Percentiles rank a stretch among this genome's conserved stretches.
Evolutionary conservation across 139 green algal genomes (phyloP).

Genomic region (Limnomonas spitsbergensis): DNA sequence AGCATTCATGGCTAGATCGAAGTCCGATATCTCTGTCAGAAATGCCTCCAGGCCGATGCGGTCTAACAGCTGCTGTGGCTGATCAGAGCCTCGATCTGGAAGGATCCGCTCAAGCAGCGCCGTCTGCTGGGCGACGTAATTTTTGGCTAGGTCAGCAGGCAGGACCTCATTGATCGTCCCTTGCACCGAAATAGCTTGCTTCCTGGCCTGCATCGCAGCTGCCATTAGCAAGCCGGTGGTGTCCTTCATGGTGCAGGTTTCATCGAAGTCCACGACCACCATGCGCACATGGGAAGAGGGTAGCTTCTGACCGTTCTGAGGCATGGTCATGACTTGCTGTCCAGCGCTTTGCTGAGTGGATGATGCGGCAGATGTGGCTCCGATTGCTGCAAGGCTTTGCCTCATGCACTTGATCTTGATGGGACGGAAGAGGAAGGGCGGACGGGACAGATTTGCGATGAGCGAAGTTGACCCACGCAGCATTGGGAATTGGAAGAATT

Average conservation of each 20-base stretch:
- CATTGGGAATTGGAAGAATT: too few relatives aligned
- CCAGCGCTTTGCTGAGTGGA: too few relatives aligned
- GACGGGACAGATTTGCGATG: too few relatives aligned
- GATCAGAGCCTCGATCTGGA: not conserved
- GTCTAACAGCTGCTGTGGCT: conserved; percentile 22
- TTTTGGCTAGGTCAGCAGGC: conserved; percentile 33
- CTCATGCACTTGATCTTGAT: too few relatives aligned
- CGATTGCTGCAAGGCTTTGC: too few relatives aligned
- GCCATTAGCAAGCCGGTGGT: conserved; percentile 58
- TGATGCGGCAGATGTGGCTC: too few relatives aligned
- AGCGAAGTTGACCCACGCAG: too few relatives aligned
- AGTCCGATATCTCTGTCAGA: conserved; percentile 59
- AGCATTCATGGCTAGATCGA: conserved; percentile 72
- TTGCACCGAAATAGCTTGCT: too few relatives aligned
- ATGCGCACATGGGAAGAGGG: too few relatives aligned
- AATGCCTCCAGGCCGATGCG: conserved; percentile 46
- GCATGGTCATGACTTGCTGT: too few relatives aligned
- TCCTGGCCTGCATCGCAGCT: conserved; percentile 27
- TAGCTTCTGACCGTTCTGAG: too few relatives aligned
- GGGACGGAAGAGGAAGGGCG: too few relatives aligned
- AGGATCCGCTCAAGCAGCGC: conserved; percentile 48
- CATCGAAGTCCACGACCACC: conserved; percentile 81
- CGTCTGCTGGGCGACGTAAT: conserved; percentile 44
- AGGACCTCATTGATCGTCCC: not conserved
- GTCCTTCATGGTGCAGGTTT: conserved; percentile 65